These are phyloP conservation scores for Wallacemonas collosoma DNA, from an alignment of 208 protist genomes.

Conservation along the genomic window DNA sequence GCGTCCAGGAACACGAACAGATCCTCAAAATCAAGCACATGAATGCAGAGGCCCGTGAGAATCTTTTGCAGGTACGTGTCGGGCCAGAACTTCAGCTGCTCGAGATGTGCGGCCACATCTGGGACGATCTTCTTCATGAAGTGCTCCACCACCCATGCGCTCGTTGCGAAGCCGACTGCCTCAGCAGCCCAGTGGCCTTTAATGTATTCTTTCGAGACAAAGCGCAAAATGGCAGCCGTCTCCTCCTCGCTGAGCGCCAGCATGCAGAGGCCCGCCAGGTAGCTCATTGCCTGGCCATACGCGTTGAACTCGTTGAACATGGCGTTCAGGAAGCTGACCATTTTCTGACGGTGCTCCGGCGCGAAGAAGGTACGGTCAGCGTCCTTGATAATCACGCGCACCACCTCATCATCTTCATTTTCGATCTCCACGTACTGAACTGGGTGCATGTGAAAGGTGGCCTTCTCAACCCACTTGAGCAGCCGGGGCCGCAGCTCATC, in stretches of 20 bases:
- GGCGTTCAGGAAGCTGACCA: slow-evolving; percentile 78
- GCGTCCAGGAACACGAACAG: slow-evolving; percentile 86
- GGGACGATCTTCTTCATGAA: slow-evolving; percentile 77
- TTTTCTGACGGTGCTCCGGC: slow-evolving; percentile 69
- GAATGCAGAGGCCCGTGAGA: slow-evolving; percentile 88
- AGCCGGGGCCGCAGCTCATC: slow-evolving; percentile 60
- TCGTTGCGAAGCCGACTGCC: slow-evolving; percentile 88
- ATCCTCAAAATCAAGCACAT: slow-evolving; percentile 83
- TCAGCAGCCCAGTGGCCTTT: slow-evolving; percentile 88
- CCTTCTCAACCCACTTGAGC: slow-evolving; percentile 65
- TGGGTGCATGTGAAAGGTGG: slow-evolving; percentile 63
- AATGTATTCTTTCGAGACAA: slow-evolving; percentile 80
- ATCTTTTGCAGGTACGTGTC: slow-evolving; percentile 94
- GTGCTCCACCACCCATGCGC: slow-evolving; percentile 85
- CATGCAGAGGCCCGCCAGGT: slow-evolving; percentile 87
- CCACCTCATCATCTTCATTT: slow-evolving; percentile 82
- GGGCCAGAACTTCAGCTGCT: slow-evolving; percentile 84
- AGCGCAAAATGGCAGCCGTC: slow-evolving; percentile 75
- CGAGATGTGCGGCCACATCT: slow-evolving; percentile 78
- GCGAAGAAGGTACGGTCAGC: slow-evolving; percentile 86
- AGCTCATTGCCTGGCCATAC: slow-evolving; percentile 92
- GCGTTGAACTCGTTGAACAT: slow-evolving; percentile 84
- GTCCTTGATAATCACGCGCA: slow-evolving; percentile 93
- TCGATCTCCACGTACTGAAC: slow-evolving; percentile 79
- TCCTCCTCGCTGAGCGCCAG: slow-evolving; percentile 83